phyloP scores from a whole-genome alignment of 1,284 basidiomycete genomes.

The Fomitopsis schrenkii region DNA sequence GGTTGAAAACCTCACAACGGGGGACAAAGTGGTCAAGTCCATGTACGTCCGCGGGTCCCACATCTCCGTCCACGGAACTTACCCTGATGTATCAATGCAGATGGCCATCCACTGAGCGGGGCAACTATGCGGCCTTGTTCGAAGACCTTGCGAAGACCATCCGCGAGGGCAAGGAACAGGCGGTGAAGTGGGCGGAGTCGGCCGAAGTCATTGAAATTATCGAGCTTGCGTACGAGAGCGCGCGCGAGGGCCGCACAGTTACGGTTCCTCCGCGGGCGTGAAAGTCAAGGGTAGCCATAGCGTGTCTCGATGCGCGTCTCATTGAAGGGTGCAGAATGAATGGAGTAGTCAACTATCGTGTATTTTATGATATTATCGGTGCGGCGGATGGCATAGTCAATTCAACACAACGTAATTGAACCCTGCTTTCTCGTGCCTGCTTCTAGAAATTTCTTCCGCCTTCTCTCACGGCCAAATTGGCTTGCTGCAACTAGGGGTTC shows the following conservation, averaged over 20 bases:
- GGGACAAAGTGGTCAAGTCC: slow-evolving; percentile 43
- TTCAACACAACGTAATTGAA: background rate
- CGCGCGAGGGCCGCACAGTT: slow-evolving; percentile 53
- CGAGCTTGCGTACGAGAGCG: slow-evolving; percentile 64
- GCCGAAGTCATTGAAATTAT: slow-evolving; percentile 69
- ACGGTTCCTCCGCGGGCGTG: slow-evolving; percentile 27
- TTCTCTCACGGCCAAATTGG: background rate
- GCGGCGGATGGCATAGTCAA: background rate
- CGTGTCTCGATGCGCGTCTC: background rate
- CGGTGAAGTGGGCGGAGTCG: slow-evolving; percentile 70
- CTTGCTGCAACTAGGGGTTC: too few relatives aligned
- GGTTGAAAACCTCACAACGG: slow-evolving; percentile 49
- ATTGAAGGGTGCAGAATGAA: background rate
- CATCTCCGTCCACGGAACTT: slow-evolving; percentile 1
- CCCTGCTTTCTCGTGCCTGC: background rate
- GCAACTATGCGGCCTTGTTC: slow-evolving; percentile 60
- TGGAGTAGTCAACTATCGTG: background rate
- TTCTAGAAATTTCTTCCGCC: background rate
- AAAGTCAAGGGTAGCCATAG: background rate
- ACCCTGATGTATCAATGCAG: slow-evolving; percentile 26
- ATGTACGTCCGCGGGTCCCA: slow-evolving; percentile 34
- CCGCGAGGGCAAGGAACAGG: slow-evolving; percentile 44
- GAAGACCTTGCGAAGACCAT: slow-evolving; percentile 63
- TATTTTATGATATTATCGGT: background rate
- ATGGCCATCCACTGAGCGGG: slow-evolving; percentile 61